These are phyloP conservation scores for Triticum timopheevii DNA, from an alignment of 176 grass and related monocot species.

Conservation along the genomic window DNA sequence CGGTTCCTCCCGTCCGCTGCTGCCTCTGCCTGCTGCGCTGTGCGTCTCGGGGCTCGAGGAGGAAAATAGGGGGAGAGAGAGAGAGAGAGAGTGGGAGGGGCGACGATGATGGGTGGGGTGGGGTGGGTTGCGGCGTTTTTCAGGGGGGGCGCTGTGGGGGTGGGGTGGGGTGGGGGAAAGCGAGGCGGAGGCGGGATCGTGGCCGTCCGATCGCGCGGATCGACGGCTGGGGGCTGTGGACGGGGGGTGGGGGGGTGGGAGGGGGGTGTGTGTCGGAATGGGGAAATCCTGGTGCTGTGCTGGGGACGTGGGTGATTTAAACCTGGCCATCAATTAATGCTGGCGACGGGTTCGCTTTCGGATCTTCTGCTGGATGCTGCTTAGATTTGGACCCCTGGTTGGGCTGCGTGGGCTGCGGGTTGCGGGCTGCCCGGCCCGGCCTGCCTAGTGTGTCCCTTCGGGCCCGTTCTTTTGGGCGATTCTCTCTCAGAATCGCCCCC, in stretches of 20 bases:
- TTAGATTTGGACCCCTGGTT: neutral
- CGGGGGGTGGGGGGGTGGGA: too few species aligned
- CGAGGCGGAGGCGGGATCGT: neutral
- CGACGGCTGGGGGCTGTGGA: neutral
- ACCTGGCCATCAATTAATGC: neutral
- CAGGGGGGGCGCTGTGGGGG: too few species aligned
- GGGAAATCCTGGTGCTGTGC: neutral
- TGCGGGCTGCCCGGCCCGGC: neutral
- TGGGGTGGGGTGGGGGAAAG: conserved; percentile 24
- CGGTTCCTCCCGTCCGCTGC: neutral
- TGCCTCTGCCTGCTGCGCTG: neutral
- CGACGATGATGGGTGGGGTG: neutral
- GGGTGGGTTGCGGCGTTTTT: conserved; percentile 24
- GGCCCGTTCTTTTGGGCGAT: too few species aligned
- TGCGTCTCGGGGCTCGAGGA: conserved; percentile 13
- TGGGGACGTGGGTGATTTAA: neutral
- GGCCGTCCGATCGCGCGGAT: neutral
- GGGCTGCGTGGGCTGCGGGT: neutral
- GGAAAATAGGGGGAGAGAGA: neutral
- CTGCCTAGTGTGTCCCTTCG: too few species aligned
- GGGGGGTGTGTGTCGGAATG: neutral
- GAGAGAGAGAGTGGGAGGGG: neutral
- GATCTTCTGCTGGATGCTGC: neutral
- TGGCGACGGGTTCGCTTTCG: neutral
- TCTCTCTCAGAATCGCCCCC: too few species aligned